Conservation (phyloP, 2,329 filamentous ascomycete genomes). For the Septoria linicola region DNA sequence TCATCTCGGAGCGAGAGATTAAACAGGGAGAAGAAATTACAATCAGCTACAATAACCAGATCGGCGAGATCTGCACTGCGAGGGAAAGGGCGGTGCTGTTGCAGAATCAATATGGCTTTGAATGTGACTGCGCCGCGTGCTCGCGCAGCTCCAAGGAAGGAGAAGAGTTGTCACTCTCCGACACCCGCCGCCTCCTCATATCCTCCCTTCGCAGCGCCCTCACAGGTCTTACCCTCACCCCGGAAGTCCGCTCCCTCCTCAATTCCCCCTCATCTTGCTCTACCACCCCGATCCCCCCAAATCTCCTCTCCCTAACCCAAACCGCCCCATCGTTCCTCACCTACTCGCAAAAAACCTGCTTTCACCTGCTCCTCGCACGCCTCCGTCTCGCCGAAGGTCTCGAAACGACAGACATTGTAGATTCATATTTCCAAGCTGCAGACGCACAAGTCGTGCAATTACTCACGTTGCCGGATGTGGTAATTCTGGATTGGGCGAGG, state of each 20-base stretch:
- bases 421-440: slow-evolving; percentile 16
- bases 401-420: slow-evolving; percentile 1
- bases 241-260: not conserved
- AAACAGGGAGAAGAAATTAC: slow-evolving; percentile 16
- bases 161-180: not conserved
- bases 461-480: slow-evolving; percentile 7
- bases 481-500: slow-evolving; percentile 12
- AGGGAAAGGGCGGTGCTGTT: slow-evolving; percentile 11
- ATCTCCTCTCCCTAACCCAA: not conserved
- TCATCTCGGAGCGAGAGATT: slow-evolving; percentile 16
- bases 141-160: not conserved
- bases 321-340: not conserved
- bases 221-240: not conserved
- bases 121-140: slow-evolving; percentile 13
- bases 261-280: not conserved
- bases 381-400: slow-evolving; percentile 16
- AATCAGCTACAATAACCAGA: slow-evolving; percentile 15
- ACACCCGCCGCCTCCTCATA: slow-evolving; percentile 1
- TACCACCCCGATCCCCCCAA: not conserved
- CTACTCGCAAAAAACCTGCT: not conserved
- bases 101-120: slow-evolving; percentile 17
- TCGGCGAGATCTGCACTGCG: slow-evolving; percentile 18
- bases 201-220: slow-evolving; percentile 1
- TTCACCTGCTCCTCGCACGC: slow-evolving; percentile 1
- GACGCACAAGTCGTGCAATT: slow-evolving; percentile 17